These are phyloP conservation scores for Ceratobasidium sp. DNA, from an alignment of 1,284 basidiomycete species.

Conservation along the genomic window DNA sequence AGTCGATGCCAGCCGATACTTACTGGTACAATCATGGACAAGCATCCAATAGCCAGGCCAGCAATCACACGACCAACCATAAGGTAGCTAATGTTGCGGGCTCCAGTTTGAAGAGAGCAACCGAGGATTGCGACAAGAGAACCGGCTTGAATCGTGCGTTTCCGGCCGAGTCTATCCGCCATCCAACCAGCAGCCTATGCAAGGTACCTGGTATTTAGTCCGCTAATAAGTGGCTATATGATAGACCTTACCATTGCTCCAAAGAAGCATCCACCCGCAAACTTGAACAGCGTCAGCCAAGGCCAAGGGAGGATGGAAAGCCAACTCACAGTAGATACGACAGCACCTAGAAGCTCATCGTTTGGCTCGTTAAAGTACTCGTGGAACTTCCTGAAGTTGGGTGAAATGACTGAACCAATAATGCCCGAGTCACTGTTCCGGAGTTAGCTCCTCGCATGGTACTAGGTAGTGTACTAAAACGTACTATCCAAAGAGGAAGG, in stretches of 20 bases:
- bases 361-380: slow-evolving; percentile 43
- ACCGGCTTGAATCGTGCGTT: slow-evolving; percentile 48
- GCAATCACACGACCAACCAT: slow-evolving; percentile 51
- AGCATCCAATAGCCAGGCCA: slow-evolving; percentile 46
- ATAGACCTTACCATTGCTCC: slow-evolving; percentile 4
- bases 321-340: slow-evolving; percentile 43
- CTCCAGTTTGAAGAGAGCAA: slow-evolving; percentile 47
- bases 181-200: slow-evolving; percentile 32
- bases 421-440: slow-evolving; percentile 44
- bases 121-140: slow-evolving; percentile 45
- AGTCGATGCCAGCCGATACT: slow-evolving; percentile 40
- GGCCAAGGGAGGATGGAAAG: neutral
- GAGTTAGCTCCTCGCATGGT: slow-evolving; percentile 31
- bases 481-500: slow-evolving; percentile 41
- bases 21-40: slow-evolving; percentile 47
- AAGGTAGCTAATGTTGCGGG: slow-evolving; percentile 47
- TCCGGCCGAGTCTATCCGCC: slow-evolving; percentile 46
- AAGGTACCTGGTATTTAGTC: neutral
- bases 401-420: slow-evolving; percentile 37
- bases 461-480: slow-evolving; percentile 39
- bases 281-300: slow-evolving; percentile 32
- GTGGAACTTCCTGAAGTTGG: slow-evolving; percentile 43
- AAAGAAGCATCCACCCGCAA: slow-evolving; percentile 47
- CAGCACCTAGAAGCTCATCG: slow-evolving; percentile 43
- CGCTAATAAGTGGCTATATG: neutral